Percentiles rank a stretch among this genome's conserved stretches.
Evolutionary conservation across 306 rosid genomes (phyloP).

Genomic region (Vicia faba): DNA sequence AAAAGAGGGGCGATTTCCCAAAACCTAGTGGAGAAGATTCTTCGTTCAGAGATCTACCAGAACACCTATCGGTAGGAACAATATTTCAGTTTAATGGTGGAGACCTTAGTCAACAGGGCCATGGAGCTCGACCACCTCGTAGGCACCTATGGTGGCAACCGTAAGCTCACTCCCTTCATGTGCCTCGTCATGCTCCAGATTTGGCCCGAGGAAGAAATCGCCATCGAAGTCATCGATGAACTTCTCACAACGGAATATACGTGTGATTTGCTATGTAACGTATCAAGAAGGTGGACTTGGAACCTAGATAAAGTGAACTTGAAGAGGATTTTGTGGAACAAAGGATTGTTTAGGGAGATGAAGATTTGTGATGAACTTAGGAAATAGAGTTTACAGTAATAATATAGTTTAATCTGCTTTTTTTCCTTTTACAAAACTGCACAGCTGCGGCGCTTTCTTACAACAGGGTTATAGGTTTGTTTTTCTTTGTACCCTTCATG

Average conservation of each 20-base stretch:
- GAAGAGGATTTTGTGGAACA: too few relatives aligned
- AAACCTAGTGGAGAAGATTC: conserved; percentile 90
- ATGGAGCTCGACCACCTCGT: conserved; percentile 98
- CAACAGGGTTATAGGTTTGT: too few relatives aligned
- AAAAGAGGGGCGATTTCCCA: conserved; percentile 94
- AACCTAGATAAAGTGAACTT: too few relatives aligned
- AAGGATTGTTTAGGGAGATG: too few relatives aligned
- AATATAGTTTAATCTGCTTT: too few relatives aligned
- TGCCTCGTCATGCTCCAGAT: conserved; percentile 98
- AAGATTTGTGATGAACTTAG: too few relatives aligned
- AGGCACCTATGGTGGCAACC: conserved; percentile 89
- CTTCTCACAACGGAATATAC: conserved; percentile 85
- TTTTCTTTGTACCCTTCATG: too few relatives aligned
- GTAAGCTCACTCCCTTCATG: conserved; percentile 92
- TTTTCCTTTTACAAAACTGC: too few relatives aligned
- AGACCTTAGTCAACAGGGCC: conserved; percentile 90
- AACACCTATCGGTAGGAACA: conserved; percentile 95
- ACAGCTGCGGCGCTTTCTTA: too few relatives aligned
- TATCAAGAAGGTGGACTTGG: too few relatives aligned
- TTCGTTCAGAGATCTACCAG: conserved; percentile 90
- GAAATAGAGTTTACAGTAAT: too few relatives aligned
- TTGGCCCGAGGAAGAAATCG: conserved; percentile 96
- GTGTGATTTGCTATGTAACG: conserved; percentile 95
- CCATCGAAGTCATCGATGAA: conserved; percentile 93
- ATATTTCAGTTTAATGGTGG: conserved; percentile 93